phyloP scores from a whole-genome alignment of 2,329 filamentous ascomycete genomes.

The Colletotrichum sp. region DNA sequence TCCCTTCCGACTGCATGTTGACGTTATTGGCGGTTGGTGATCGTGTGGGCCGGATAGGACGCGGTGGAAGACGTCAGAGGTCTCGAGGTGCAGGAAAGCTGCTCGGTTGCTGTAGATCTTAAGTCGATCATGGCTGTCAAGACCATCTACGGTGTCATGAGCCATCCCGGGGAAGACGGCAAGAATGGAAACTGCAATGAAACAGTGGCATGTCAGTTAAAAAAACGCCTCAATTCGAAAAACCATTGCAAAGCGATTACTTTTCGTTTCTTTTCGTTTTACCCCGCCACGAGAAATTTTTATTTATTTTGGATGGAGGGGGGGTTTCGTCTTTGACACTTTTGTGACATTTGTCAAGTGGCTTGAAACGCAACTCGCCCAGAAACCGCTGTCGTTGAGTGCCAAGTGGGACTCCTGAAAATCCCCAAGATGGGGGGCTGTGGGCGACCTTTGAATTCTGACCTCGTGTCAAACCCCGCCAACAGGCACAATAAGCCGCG shows the following conservation, averaged over 20 bases:
- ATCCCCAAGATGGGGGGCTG: neutral
- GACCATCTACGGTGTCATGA: neutral
- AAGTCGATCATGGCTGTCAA: conserved; percentile 7
- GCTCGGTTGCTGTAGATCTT: conserved; percentile 3
- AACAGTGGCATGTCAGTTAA: neutral
- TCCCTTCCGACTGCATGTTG: conserved; percentile 8
- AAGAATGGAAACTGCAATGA: neutral
- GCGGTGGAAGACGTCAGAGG: neutral
- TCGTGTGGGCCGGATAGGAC: neutral
- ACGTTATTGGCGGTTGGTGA: neutral
- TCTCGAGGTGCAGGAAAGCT: neutral
- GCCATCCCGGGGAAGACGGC: neutral
- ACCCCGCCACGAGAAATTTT: conserved; percentile 1
- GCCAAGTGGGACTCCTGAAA: conserved; percentile 15
- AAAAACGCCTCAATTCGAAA: neutral
- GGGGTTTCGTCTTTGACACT: conserved; percentile 9
- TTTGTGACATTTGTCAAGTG: conserved; percentile 3
- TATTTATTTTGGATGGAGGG: neutral
- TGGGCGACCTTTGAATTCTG: neutral
- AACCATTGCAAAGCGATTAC: neutral
- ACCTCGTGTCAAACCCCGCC: neutral
- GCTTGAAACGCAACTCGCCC: conserved; percentile 7
- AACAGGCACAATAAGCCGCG: neutral
- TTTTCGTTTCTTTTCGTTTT: neutral
- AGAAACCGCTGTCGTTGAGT: conserved; percentile 4